phyloP scores from a whole-genome alignment of 2,329 filamentous ascomycete species.

The Bertia moriformis region DNA sequence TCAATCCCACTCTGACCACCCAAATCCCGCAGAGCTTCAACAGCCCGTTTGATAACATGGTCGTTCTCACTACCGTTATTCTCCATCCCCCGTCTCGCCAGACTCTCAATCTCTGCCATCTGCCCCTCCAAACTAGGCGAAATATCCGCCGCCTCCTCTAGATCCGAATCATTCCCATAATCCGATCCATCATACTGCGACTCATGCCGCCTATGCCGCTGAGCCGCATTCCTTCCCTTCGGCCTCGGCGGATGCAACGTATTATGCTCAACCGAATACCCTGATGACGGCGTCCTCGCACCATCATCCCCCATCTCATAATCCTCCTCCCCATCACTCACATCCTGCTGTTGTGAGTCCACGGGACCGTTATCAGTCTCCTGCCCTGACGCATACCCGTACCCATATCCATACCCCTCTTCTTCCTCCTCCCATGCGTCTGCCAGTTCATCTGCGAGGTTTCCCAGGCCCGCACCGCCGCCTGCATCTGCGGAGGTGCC shows the following conservation, averaged over 20 bases:
- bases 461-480: constrained; percentile 35
- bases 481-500: constrained; percentile 12
- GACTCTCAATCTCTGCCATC: constrained; percentile 37
- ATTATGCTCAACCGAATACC: constrained; percentile 1
- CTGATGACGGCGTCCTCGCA: constrained; percentile 11
- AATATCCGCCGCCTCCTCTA: constrained; percentile 34
- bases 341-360: constrained; percentile 13
- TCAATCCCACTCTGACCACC: constrained; percentile 39
- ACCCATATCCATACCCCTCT: constrained; percentile 31
- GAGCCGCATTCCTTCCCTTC: constrained; percentile 15
- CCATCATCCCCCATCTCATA: constrained; percentile 12
- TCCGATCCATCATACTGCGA: constrained; percentile 41
- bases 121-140: constrained; percentile 34
- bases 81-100: constrained; percentile 34
- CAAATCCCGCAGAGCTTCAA: constrained; percentile 33
- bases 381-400: constrained; percentile 20
- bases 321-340: constrained; percentile 14
- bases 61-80: constrained; percentile 33
- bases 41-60: constrained; percentile 32
- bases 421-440: constrained; percentile 38
- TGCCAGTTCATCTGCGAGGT: constrained; percentile 47
- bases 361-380: constrained; percentile 14
- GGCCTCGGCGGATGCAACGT: constrained; percentile 2
- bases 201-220: constrained; percentile 20
- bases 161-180: constrained; percentile 38